A percentile compares a stretch with the other conserved stretches of the same genome.
Evolutionary conservation across 108 stramenopile genomes (phyloP).

Genomic region (Cyclotella sp.): DNA sequence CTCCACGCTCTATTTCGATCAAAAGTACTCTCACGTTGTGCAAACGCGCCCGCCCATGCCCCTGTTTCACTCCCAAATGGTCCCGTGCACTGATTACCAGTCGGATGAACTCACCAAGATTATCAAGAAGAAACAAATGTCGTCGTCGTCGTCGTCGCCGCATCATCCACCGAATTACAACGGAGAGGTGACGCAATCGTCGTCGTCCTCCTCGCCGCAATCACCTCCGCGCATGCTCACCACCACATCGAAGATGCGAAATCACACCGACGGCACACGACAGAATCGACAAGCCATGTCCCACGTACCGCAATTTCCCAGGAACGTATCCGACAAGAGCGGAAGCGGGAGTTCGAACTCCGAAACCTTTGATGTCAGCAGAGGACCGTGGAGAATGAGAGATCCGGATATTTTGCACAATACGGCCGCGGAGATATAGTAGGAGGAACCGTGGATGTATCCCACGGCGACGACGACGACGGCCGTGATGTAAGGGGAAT

Average conservation of each 20-base stretch:
- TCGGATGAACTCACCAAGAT: slow-evolving; percentile 29
- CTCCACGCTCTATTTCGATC: slow-evolving; percentile 70
- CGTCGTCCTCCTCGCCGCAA: neutral
- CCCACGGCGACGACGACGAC: neutral
- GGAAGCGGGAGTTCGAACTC: neutral
- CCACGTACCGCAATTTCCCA: slow-evolving; percentile 4
- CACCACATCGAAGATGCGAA: neutral
- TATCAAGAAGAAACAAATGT: slow-evolving; percentile 15
- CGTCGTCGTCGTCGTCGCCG: neutral
- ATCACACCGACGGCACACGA: neutral
- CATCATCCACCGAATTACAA: neutral
- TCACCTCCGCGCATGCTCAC: neutral
- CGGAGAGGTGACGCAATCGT: no score
- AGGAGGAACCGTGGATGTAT: no score
- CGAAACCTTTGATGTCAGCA: neutral
- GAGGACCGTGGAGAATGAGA: neutral
- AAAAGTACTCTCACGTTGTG: slow-evolving; percentile 59
- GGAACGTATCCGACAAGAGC: neutral
- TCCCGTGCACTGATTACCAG: neutral
- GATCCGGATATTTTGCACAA: slow-evolving; percentile 21
- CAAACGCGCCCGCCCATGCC: slow-evolving; percentile 72
- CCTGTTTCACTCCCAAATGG: slow-evolving; percentile 49
- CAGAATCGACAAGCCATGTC: neutral
- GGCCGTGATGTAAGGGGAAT: no score
- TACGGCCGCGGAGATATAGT: slow-evolving; percentile 5